Evolutionary conservation across 2,329 filamentous ascomycete species (phyloP).

Genomic region (Apiospora saccharicola): DNA sequence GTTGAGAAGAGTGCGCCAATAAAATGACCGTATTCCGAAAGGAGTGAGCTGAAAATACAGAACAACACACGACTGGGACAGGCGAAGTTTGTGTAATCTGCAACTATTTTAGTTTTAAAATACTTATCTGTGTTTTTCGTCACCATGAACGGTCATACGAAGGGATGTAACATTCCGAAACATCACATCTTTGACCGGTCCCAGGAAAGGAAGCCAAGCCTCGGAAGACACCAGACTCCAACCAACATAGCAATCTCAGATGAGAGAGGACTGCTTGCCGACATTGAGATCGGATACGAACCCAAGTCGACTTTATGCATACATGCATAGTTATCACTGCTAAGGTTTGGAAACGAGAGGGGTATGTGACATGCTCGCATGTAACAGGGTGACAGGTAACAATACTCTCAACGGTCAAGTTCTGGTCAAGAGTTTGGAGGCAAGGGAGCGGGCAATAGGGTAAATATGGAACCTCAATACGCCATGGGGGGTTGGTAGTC

Average conservation of each 20-base stretch:
- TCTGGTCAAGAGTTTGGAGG: too few species aligned
- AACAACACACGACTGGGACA: background rate
- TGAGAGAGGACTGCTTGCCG: background rate
- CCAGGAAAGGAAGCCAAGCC: background rate
- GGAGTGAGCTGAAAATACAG: background rate
- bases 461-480: background rate
- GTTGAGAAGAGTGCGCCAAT: background rate
- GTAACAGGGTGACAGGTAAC: background rate
- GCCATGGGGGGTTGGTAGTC: background rate
- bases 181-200: background rate
- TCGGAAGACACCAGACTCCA: background rate
- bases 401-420: background rate
- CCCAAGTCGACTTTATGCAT: background rate
- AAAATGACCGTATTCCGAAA: background rate
- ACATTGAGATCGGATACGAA: background rate
- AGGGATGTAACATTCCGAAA: background rate
- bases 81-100: background rate
- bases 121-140: background rate
- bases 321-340: background rate
- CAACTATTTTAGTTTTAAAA: background rate
- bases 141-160: background rate
- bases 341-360: background rate
- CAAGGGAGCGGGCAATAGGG: background rate
- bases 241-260: background rate
- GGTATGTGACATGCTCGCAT: background rate